Evolutionary conservation across 1,284 basidiomycete species (phyloP).

Genomic region (Ceratobasidium sp.): DNA sequence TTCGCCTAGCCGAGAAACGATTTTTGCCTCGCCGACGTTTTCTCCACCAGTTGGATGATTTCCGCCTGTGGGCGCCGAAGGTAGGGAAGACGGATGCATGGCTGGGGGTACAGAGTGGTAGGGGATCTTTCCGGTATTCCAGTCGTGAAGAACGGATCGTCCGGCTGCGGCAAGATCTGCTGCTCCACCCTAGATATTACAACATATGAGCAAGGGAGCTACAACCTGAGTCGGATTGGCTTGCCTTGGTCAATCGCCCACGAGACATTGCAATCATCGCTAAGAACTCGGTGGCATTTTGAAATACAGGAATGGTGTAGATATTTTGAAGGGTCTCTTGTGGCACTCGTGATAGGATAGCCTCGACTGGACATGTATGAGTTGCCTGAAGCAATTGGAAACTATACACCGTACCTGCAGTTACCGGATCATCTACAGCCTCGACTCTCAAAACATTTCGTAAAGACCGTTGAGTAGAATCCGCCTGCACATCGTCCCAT

Average conservation of each 20-base stretch:
- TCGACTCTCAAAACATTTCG: conserved; percentile 95
- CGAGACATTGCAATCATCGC: conserved; percentile 90
- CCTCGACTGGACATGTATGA: conserved; percentile 73
- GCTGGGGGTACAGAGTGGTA: conserved; percentile 87
- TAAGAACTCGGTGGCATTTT: conserved; percentile 84
- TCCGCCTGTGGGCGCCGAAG: conserved; percentile 61
- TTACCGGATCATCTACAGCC: conserved; percentile 90
- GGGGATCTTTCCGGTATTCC: conserved; percentile 96
- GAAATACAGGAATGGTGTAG: conserved; percentile 84
- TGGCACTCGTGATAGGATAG: conserved; percentile 82
- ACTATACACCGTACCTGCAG: conserved; percentile 73
- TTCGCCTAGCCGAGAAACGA: conserved; percentile 73
- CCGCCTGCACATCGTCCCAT: conserved; percentile 75
- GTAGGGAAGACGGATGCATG: conserved; percentile 80
- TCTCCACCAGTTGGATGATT: conserved; percentile 69
- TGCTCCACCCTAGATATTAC: conserved; percentile 80
- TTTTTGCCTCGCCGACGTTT: conserved; percentile 79
- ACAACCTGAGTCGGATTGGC: conserved; percentile 33
- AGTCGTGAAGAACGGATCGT: conserved; percentile 89
- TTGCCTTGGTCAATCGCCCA: conserved; percentile 86
- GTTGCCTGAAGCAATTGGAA: not conserved
- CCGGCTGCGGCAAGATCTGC: conserved; percentile 90
- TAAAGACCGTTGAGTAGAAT: conserved; percentile 79
- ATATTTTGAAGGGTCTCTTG: conserved; percentile 79
- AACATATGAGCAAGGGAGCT: not conserved